phyloP scores from a whole-genome alignment of 139 green algal genomes.

The Coccomyxa sp. region DNA sequence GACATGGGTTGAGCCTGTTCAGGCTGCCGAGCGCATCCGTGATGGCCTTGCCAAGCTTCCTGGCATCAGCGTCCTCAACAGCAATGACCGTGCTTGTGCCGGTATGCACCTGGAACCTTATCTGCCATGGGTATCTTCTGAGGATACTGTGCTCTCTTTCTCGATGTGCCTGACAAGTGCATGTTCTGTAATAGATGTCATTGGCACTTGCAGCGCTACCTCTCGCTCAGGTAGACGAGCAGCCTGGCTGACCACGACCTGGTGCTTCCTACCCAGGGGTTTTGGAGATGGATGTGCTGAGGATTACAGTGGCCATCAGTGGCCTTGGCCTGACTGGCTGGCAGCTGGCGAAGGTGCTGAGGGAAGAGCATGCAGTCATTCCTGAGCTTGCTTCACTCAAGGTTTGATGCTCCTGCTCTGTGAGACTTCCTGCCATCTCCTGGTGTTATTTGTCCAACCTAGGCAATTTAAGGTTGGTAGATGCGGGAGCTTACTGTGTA shows the following conservation, averaged over 20 bases:
- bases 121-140: neutral
- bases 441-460: neutral
- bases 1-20: conserved; percentile 22
- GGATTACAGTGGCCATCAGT: conserved; percentile 62
- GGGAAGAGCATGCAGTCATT: conserved; percentile 56
- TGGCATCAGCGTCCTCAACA: conserved; percentile 8
- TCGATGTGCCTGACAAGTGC: neutral
- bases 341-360: conserved; percentile 43
- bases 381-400: conserved; percentile 69
- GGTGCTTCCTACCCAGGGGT: neutral
- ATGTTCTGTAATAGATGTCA: neutral
- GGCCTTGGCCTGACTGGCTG: conserved; percentile 50
- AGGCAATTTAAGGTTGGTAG: neutral
- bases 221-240: neutral
- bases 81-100: neutral
- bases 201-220: neutral
- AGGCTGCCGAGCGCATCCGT: conserved; percentile 29
- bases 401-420: neutral
- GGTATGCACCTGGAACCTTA: neutral
- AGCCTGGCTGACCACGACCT: neutral
- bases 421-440: neutral
- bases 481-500: neutral
- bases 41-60: conserved; percentile 7
- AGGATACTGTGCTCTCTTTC: neutral
- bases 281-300: conserved; percentile 59